These are phyloP conservation scores for Areca catechu DNA, from an alignment of 176 grass and related monocot genomes.

Conservation along the genomic window DNA sequence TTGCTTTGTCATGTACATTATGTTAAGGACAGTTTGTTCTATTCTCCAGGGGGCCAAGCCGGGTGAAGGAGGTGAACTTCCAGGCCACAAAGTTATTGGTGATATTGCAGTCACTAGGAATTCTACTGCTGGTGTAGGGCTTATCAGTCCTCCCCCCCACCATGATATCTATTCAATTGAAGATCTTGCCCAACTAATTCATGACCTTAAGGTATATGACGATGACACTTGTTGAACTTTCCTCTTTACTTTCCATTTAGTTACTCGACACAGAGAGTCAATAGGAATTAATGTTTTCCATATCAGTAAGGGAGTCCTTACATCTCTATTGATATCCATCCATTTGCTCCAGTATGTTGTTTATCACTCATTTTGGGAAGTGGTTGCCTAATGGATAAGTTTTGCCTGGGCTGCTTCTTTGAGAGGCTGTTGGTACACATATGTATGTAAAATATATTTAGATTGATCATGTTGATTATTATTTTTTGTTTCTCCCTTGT, in stretches of 20 bases:
- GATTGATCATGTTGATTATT: background rate
- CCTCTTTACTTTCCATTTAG: too few species aligned
- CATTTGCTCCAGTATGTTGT: too few species aligned
- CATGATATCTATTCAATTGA: slow-evolving; percentile 99
- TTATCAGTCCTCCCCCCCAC: slow-evolving; percentile 94
- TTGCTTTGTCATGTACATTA: slow-evolving; percentile 9
- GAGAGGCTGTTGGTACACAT: too few species aligned
- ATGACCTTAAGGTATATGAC: slow-evolving; percentile 83
- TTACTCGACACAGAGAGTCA: too few species aligned
- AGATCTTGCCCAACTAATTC: slow-evolving; percentile 95
- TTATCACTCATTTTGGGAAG: too few species aligned
- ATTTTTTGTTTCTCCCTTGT: slow-evolving; percentile 27
- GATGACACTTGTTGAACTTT: background rate
- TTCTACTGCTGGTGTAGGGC: slow-evolving; percentile 95
- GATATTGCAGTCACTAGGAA: slow-evolving; percentile 94
- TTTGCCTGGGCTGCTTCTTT: too few species aligned
- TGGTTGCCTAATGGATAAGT: too few species aligned
- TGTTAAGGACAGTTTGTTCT: slow-evolving; percentile 22
- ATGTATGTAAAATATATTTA: too few species aligned
- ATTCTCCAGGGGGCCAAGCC: slow-evolving; percentile 81
- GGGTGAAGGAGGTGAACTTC: slow-evolving; percentile 98
- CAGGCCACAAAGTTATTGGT: slow-evolving; percentile 93
- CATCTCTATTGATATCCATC: too few species aligned
- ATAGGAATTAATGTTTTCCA: too few species aligned
- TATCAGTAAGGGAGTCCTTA: too few species aligned